A percentile compares a stretch with the other conserved stretches of the same genome.
Conservation (phyloP, 2,329 filamentous ascomycete genomes). For the Sporothrix schenckii region DNA sequence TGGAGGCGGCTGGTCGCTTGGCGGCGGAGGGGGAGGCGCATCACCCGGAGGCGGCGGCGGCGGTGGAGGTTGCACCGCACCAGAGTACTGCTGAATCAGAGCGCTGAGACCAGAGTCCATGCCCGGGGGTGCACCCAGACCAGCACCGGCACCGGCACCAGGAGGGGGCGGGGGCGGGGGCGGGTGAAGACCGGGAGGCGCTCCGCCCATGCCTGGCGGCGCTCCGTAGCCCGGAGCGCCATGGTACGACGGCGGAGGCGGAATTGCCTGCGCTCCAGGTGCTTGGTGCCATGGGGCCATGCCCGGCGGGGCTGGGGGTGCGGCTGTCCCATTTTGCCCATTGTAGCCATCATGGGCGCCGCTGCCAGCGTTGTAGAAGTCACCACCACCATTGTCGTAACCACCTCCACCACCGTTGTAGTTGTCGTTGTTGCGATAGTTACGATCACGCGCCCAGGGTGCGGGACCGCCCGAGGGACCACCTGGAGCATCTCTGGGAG, state of each 20-base stretch:
- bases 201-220: slow-evolving; percentile 52
- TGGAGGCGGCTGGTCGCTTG: slow-evolving; percentile 45
- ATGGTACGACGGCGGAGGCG: slow-evolving; percentile 38
- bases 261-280: slow-evolving; percentile 48
- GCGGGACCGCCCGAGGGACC: slow-evolving; percentile 53
- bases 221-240: slow-evolving; percentile 51
- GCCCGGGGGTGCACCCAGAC: slow-evolving; percentile 51
- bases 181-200: slow-evolving; percentile 35
- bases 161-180: slow-evolving; percentile 33
- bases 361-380: slow-evolving; percentile 9
- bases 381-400: slow-evolving; percentile 40
- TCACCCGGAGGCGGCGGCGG: slow-evolving; percentile 38
- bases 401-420: slow-evolving; percentile 46
- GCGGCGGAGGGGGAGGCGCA: slow-evolving; percentile 44
- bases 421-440: slow-evolving; percentile 53
- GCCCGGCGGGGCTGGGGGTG: slow-evolving; percentile 59
- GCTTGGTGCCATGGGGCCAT: slow-evolving; percentile 49
- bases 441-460: slow-evolving; percentile 65
- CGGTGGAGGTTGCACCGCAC: slow-evolving; percentile 36
- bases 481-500: slow-evolving; percentile 36
- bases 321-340: slow-evolving; percentile 38
- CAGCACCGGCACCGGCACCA: slow-evolving; percentile 33
- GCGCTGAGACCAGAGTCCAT: slow-evolving; percentile 61
- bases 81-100: slow-evolving; percentile 64
- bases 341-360: slow-evolving; percentile 34